Conservation (phyloP, 2,329 filamentous ascomycete species). For the Trichophyton equinum region DNA sequence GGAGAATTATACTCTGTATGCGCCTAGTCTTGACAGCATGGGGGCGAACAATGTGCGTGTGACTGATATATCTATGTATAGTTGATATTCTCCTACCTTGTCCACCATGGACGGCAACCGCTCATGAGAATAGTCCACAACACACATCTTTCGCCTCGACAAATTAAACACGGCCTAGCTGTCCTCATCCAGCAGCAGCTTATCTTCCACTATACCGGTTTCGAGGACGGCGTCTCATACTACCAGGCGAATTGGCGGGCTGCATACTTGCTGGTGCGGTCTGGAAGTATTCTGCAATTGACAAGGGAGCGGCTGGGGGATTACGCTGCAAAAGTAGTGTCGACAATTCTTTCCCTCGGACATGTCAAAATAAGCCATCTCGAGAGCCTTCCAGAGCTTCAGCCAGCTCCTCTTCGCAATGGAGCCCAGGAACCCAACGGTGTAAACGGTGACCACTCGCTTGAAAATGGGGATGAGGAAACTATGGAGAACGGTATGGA, state of each 20-base stretch:
- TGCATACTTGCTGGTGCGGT: constrained; percentile 70
- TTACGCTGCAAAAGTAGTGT: constrained; percentile 61
- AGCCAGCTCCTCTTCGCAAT: constrained; percentile 5
- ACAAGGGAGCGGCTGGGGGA: constrained; percentile 61
- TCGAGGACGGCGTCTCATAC: constrained; percentile 50
- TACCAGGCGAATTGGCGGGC: constrained; percentile 75
- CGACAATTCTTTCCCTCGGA: constrained; percentile 63
- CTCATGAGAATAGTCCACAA: constrained; percentile 56
- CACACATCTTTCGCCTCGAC: constrained; percentile 59
- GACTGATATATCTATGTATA: constrained; percentile 26
- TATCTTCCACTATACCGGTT: constrained; percentile 57
- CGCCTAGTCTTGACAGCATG: constrained; percentile 5
- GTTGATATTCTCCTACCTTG: constrained; percentile 72
- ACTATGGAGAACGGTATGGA: constrained; percentile 15
- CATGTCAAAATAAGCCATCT: constrained; percentile 49
- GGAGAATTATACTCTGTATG: constrained; percentile 85
- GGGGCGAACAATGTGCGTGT: not conserved
- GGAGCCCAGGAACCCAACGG: constrained; percentile 16
- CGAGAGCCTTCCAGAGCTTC: constrained; percentile 27
- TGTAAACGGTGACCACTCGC: constrained; percentile 12
- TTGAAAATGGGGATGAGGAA: constrained; percentile 14
- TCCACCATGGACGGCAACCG: constrained; percentile 65
- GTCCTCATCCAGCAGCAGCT: constrained; percentile 84
- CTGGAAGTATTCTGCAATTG: constrained; percentile 67
- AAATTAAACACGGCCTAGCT: constrained; percentile 68